Base-by-base conservation (phyloP, 345 rosid species). In the Erysimum cheiranthoides region DNA sequence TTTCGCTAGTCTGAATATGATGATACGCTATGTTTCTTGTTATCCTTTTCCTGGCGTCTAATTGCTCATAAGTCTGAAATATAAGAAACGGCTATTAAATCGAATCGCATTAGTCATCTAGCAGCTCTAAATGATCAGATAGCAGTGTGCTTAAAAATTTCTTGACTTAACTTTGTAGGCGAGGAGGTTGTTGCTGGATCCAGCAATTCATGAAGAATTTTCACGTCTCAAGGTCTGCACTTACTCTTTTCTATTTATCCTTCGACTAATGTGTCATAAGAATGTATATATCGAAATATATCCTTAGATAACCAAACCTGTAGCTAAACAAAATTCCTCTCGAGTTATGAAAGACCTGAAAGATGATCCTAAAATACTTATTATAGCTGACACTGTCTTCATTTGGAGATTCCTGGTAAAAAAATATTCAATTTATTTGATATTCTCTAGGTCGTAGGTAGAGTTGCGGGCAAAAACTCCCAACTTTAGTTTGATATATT, bases 201-300 rank as follows among this genome's bases (percentile, higher is more conserved):
- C 97, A 31, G 98, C 99, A 46, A 89, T 95, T 78, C 97, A 92
- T 69, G 99, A 90, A 83, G 99, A 95, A 74, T 95, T 92, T 67
- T 84, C 93, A 31, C 96, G 97, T 45, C 71, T 95, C 63, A 95
- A 92, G 94, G 99, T 88, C 58, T 73, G 85, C 74, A 56, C 86
- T 68, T 49, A 45, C 52, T 74, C 43, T 21, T 71, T 47, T 54
- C 59, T 28, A 64, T 3, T 21, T 54, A 40, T 17, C 39, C 38
- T 53, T 14, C 10, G 45, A 34, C 59, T 17, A 34, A 45, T 18
- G 10, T 76, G 11, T 46, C 61, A 57, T 10, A 63, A 28, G 51
- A 32, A 53, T 76, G 40, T 31, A 36, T 17, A 28, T 10, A 10
- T 52, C 6, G 18, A 63, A 70, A 38, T 39, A 61, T 21, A 61